Evolutionary conservation across 179 eudicot genomes (phyloP).

Genomic region (Spinacia oleracea): DNA sequence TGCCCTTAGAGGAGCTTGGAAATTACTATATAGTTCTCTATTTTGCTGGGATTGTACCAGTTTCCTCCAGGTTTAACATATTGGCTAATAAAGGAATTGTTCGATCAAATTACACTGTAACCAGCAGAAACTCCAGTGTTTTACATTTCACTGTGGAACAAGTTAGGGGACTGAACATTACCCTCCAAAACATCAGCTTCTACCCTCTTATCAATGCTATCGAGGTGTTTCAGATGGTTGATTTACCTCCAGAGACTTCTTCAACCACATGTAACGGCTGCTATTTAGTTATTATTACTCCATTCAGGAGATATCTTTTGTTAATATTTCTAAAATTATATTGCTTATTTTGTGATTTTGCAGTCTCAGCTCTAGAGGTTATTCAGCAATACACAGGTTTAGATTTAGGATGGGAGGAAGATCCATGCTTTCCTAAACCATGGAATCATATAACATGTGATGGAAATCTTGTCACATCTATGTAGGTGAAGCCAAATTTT

Average conservation of each 20-base stretch:
- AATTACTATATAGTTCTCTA: slow-evolving; percentile 64
- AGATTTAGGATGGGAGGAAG: slow-evolving; percentile 85
- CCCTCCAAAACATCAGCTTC: slow-evolving; percentile 47
- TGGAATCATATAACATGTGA: slow-evolving; percentile 70
- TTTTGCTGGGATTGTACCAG: slow-evolving; percentile 68
- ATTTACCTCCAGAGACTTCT: slow-evolving; percentile 64
- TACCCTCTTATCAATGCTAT: slow-evolving; percentile 65
- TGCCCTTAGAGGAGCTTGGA: slow-evolving; percentile 50
- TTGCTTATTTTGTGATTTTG: slow-evolving; percentile 9
- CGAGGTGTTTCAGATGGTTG: slow-evolving; percentile 64
- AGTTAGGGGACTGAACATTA: slow-evolving; percentile 50
- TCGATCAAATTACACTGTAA: slow-evolving; percentile 52
- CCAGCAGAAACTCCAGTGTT: slow-evolving; percentile 36
- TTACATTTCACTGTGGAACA: slow-evolving; percentile 39
- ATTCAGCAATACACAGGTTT: slow-evolving; percentile 65
- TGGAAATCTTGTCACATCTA: slow-evolving; percentile 58
- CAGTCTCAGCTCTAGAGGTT: slow-evolving; percentile 81
- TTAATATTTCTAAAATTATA: neutral
- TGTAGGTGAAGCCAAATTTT: slow-evolving; percentile 42
- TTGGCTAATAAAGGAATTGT: slow-evolving; percentile 51
- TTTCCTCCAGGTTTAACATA: slow-evolving; percentile 55
- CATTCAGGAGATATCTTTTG: neutral
- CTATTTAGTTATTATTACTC: neutral
- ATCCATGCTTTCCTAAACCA: slow-evolving; percentile 74
- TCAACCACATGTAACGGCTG: slow-evolving; percentile 64